These are phyloP conservation scores for Omphalea diandra DNA, from an alignment of 441 rosid genomes.

Conservation along the genomic window DNA sequence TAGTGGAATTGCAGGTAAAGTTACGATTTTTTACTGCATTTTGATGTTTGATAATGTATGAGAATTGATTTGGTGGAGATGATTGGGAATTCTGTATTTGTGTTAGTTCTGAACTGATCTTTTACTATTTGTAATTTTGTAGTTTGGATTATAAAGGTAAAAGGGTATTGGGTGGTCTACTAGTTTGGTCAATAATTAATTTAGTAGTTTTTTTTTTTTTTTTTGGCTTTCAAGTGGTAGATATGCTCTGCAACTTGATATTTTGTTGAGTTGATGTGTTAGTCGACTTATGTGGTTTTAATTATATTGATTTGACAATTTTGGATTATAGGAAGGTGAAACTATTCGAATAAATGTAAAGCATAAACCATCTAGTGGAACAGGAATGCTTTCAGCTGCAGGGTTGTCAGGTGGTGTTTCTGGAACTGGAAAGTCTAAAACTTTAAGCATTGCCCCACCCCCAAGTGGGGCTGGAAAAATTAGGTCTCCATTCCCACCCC, in stretches of 20 bases:
- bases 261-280: constrained; percentile 1
- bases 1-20: too few species aligned
- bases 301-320: constrained; percentile 18
- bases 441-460: constrained; percentile 76
- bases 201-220: background rate
- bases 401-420: constrained; percentile 58
- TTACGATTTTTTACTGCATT: too few species aligned
- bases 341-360: constrained; percentile 95
- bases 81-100: background rate
- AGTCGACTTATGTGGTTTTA: background rate
- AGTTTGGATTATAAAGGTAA: too few species aligned
- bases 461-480: constrained; percentile 55
- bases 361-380: constrained; percentile 73
- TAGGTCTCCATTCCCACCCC: constrained; percentile 89
- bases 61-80: background rate
- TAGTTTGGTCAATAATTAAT: too few species aligned
- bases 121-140: too few species aligned
- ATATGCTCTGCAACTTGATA: background rate
- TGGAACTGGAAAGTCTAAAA: constrained; percentile 56
- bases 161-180: too few species aligned
- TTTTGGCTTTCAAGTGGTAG: background rate
- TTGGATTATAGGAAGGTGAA: constrained; percentile 82
- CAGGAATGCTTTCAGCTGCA: constrained; percentile 98
- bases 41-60: background rate
- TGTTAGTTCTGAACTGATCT: background rate